Conservation (phyloP, 768 basidiomycete species). For the Trichaptum fuscoviolaceum region DNA sequence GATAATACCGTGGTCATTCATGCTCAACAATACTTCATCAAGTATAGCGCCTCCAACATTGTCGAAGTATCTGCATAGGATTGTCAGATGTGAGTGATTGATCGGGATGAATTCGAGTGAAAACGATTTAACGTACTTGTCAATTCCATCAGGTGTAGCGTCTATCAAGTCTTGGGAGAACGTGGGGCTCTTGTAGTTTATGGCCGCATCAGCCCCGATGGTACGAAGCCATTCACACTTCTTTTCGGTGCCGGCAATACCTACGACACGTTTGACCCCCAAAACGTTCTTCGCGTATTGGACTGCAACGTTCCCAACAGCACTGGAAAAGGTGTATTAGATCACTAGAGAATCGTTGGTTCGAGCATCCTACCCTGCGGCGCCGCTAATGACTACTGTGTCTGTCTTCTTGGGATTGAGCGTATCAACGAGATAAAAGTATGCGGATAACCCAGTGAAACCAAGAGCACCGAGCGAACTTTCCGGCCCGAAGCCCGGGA, state of each 20-base stretch:
- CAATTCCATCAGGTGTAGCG: constrained; percentile 10
- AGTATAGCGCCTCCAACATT: constrained; percentile 47
- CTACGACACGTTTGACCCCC: constrained; percentile 76
- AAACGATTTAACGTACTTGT: neutral
- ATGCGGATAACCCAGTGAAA: constrained; percentile 46
- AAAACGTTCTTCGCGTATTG: constrained; percentile 68
- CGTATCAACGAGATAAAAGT: constrained; percentile 59
- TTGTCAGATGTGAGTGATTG: neutral
- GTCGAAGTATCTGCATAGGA: constrained; percentile 78
- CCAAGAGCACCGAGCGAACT: constrained; percentile 83
- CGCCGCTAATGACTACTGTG: constrained; percentile 80
- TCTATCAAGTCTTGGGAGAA: constrained; percentile 71
- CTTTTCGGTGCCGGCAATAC: constrained; percentile 77
- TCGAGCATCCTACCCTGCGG: constrained; percentile 45
- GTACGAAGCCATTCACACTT: constrained; percentile 88
- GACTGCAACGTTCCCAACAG: constrained; percentile 79
- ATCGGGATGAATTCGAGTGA: neutral
- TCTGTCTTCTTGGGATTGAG: constrained; percentile 80
- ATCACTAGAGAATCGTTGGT: neutral
- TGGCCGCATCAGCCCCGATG: constrained; percentile 71
- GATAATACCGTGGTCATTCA: neutral
- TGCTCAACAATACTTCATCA: neutral
- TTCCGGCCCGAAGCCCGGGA: constrained; percentile 55
- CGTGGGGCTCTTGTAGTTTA: constrained; percentile 81
- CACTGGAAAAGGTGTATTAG: constrained; percentile 27